Evolutionary conservation across 106 monocot species (phyloP), one percentile per base, ranked within the genome.

Genomic region (Acanthochlamys bracteata): DNA sequence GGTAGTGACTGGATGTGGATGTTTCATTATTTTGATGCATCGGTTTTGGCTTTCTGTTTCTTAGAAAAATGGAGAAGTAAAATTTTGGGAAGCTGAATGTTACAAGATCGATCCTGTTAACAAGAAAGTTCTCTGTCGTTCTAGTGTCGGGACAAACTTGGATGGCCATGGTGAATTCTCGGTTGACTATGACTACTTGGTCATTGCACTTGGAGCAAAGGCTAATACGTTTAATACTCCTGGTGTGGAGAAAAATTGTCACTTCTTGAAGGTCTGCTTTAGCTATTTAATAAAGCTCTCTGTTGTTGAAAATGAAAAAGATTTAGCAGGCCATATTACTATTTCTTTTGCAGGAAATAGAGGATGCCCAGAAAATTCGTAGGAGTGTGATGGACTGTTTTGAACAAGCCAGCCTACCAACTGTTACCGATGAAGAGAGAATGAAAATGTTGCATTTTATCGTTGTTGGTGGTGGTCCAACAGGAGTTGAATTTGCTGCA

Each of bases 171-270:
- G 88, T 22, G 98, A 98, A 74, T 98, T 98, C 75, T n/a, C 45
- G 7, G 81, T 98, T 19, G 88, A 88, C 57, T 98, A 98, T 77
- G 98, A 98, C 51, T 92, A 85, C 68, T 71, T 98, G 62, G 81
- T 91, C 10, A 43, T 98, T 64, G 76, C 88, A 39, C 53, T 98
- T 41, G 98, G 98, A 64, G 98, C 90, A 24, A 83, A 73, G 60
- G 43, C 83, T 17, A 98, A 98, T 61, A 98, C 98, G 41, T 92
- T 98, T 70, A 98, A 88, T 67, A 98, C 88, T 47, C 98, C 98
- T 76, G 98, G 98, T 59, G 98, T 98, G 6, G 57, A 12, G 20
- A 91, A 98, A 67, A 43, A 98, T 73, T 98, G 90, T 60, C 85
- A 88, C 74, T 98, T 98, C 63, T 71, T 98, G 22, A 98, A 98